Conservation (phyloP, 192 early-diverging fungal genomes). For the Physocladia obscura region DNA sequence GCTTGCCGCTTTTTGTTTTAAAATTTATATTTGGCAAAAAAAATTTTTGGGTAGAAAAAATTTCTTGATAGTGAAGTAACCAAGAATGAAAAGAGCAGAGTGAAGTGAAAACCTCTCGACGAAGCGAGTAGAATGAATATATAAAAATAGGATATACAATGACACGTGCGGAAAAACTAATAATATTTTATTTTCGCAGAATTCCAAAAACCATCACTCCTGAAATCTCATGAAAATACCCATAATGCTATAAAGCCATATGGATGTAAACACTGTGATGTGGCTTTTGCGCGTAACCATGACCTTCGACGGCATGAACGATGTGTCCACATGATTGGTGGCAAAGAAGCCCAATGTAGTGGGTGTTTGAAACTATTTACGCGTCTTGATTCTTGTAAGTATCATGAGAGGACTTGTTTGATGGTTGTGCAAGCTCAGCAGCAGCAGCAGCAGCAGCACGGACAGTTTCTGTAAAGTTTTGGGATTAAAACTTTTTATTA, state of each 20-base stretch:
- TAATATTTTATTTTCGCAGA: background rate
- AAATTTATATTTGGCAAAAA: too few species aligned
- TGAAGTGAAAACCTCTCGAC: too few species aligned
- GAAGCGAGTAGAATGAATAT: too few species aligned
- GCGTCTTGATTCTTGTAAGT: background rate
- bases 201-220: background rate
- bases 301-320: conserved; percentile 13
- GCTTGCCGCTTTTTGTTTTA: too few species aligned
- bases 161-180: background rate
- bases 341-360: background rate
- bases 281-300: conserved; percentile 8
- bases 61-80: background rate
- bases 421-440: too few species aligned
- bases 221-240: background rate
- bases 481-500: too few species aligned
- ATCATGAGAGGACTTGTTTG: conserved; percentile 3
- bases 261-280: background rate
- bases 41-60: background rate
- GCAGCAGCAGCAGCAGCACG: too few species aligned
- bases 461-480: too few species aligned
- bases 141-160: background rate
- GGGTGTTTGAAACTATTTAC: conserved; percentile 2
- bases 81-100: too few species aligned
- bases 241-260: background rate
- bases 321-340: background rate